Conservation (phyloP, 1,284 basidiomycete genomes). For the Ustanciosporium gigantosporum region DNA sequence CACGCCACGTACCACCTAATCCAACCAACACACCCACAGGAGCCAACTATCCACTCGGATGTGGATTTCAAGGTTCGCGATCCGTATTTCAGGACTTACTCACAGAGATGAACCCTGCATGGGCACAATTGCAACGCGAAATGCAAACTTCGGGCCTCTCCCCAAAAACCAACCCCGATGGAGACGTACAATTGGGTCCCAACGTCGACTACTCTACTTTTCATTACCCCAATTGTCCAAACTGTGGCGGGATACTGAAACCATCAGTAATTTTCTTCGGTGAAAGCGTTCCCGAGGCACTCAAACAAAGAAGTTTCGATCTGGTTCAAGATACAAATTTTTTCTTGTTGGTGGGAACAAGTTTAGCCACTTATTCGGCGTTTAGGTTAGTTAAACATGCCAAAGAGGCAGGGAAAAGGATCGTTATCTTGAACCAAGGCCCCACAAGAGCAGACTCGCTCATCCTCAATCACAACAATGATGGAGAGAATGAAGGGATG, state of each 20-base stretch:
- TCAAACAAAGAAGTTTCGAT: conserved; percentile 37
- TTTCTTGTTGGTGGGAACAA: conserved; percentile 54
- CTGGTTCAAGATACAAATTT: conserved; percentile 41
- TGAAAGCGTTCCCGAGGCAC: conserved; percentile 49
- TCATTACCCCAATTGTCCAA: conserved; percentile 53
- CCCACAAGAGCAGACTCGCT: conserved; percentile 54
- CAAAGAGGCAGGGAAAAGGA: conserved; percentile 37
- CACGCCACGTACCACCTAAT: conserved; percentile 17
- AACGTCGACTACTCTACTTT: conserved; percentile 57
- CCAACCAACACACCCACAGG: conserved; percentile 35
- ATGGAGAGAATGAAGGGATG: too few species aligned
- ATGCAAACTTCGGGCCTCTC: conserved; percentile 39
- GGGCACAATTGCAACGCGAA: conserved; percentile 48
- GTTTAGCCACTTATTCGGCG: conserved; percentile 59
- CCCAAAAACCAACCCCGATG: conserved; percentile 60
- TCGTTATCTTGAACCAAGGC: conserved; percentile 57
- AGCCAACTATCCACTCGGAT: conserved; percentile 40
- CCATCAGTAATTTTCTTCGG: conserved; percentile 60
- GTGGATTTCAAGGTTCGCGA: conserved; percentile 48
- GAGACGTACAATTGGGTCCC: conserved; percentile 55
- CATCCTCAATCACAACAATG: conserved; percentile 19
- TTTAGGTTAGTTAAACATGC: conserved; percentile 55
- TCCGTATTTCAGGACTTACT: conserved; percentile 55
- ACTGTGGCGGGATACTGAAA: conserved; percentile 59
- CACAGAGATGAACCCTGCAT: conserved; percentile 50